Evolutionary conservation across 129 eudicot genomes (phyloP).

Genomic region (Kitagawia praeruptora): DNA sequence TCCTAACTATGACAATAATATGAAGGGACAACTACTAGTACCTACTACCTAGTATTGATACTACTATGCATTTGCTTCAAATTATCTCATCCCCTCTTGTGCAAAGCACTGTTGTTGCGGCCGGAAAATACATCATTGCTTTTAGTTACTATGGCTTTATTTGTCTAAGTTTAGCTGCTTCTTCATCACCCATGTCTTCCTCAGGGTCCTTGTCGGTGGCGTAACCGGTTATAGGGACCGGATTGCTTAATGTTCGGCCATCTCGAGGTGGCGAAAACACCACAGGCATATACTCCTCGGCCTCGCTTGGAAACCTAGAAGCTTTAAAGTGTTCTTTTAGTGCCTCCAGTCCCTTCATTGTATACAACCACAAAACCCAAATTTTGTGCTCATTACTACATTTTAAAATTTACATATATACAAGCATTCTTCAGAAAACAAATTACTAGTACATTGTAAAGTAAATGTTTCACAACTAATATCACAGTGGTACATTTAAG

Average conservation of each 20-base stretch:
- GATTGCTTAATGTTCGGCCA: slow-evolving; percentile 45
- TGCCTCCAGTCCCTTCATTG: slow-evolving; percentile 63
- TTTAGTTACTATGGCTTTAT: not conserved
- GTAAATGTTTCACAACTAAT: too few relatives aligned
- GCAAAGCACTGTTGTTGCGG: not conserved
- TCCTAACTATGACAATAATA: too few relatives aligned
- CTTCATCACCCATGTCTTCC: not conserved
- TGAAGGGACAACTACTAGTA: not conserved
- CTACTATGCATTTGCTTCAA: not conserved
- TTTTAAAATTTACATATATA: not conserved
- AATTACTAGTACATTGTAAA: too few relatives aligned
- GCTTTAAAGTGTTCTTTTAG: slow-evolving; percentile 83
- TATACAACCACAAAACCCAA: not conserved
- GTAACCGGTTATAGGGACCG: slow-evolving; percentile 37
- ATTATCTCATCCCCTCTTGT: too few relatives aligned
- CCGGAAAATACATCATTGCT: not conserved
- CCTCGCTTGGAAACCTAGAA: slow-evolving; percentile 74
- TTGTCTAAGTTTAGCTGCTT: not conserved
- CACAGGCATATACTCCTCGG: slow-evolving; percentile 81
- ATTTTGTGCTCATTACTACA: too few relatives aligned
- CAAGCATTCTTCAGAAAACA: not conserved
- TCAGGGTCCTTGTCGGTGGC: not conserved
- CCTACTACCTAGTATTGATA: too few relatives aligned
- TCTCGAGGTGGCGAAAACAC: slow-evolving; percentile 75
- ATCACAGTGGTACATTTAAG: too few relatives aligned